Evolutionary conservation across 345 rosid species (phyloP).

Genomic region (Fremontodendron californicum): DNA sequence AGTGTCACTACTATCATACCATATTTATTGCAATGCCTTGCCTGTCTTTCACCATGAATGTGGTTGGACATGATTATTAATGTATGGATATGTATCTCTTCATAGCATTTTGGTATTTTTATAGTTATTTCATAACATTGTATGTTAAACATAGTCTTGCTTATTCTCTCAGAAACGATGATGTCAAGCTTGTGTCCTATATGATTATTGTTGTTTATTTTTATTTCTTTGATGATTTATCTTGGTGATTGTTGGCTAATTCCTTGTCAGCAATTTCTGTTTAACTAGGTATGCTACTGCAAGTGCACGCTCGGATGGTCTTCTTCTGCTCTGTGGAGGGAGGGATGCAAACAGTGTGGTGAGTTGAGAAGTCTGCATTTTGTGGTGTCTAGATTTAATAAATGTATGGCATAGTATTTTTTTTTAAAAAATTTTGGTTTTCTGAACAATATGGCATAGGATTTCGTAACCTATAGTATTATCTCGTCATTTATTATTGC

Average conservation of each 20-base stretch:
- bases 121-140: neutral
- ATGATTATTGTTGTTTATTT: neutral
- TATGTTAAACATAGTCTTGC: neutral
- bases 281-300: slow-evolving; percentile 93
- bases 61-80: neutral
- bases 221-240: neutral
- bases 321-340: slow-evolving; percentile 98
- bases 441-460: neutral
- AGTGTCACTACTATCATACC: neutral
- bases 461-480: neutral
- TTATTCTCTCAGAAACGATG: neutral
- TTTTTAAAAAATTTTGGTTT: neutral
- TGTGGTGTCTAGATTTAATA: slow-evolving; percentile 2
- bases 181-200: neutral
- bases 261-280: slow-evolving; percentile 15
- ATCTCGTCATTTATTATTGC: neutral
- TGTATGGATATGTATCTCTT: neutral
- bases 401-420: neutral
- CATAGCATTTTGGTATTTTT: neutral
- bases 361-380: slow-evolving; percentile 22
- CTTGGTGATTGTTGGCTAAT: neutral
- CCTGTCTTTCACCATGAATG: neutral
- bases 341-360: slow-evolving; percentile 97
- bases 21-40: neutral
- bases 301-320: slow-evolving; percentile 99